Evolutionary conservation across 2,329 filamentous ascomycete species (phyloP), one percentile per base, ranked within the genome.

Genomic region (Epichloe amarillans): DNA sequence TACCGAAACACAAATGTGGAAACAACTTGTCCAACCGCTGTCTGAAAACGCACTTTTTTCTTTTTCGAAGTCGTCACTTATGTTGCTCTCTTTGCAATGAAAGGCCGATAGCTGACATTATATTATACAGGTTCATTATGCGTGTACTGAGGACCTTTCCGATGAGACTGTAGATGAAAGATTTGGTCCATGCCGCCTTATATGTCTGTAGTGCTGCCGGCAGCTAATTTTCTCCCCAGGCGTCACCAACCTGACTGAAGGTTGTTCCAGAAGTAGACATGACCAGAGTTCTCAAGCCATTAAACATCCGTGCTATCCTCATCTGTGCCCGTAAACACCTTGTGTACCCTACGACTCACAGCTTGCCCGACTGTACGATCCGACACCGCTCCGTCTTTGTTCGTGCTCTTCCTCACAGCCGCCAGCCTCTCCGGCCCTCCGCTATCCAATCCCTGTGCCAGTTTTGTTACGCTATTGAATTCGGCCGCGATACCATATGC

Each of bases 1-100:
- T 84, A 84, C 84, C 76, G 82, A 88, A 84, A 63, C 64, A 61
- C 61, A 57, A 74, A 74, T 87, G 83, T 85, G 75, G 83, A 86
- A 76, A 72, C 65, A 72, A 70, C 70, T 80, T 79, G 80, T 82
- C 80, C 84, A 88, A 88, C 83, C 84, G 83, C 84, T 88, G 81
- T 87, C 83, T 87, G 83, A 86, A 51, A 51, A 50, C 21, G 45
- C 46, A 30, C 45, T 51, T 43, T 17, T 47, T 52, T 21, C 45
- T 23, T 45, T 14, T 47, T 51, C 30, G 36, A 41, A 30, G 15
- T 37, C 17, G 3, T 19, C 7, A 7, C 11, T 36, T 39, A 4
- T 3, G 3, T 10, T 47, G 8, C 17, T 30, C 5, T 0, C 7
- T n/a, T 36, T n/a, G 26, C 38, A 26, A 26, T 21, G 21, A 35